These are phyloP conservation scores for Fraxinus pennsylvanica DNA, from an alignment of 257 asterid species.

Conservation along the genomic window DNA sequence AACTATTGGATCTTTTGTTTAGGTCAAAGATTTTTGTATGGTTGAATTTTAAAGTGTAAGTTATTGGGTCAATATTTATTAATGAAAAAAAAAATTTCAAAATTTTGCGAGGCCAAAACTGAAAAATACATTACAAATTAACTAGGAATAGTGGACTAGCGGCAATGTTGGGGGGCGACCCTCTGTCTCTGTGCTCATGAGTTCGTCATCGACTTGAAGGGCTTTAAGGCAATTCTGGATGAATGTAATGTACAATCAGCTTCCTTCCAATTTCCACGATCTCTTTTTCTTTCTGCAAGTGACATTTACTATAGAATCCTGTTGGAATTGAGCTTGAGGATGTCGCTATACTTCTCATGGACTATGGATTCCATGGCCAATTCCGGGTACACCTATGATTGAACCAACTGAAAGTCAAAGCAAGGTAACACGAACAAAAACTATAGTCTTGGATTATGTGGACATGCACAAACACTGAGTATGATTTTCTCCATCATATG, in stretches of 20 bases:
- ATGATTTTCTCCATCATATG: background rate
- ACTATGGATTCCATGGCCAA: slow-evolving; percentile 98
- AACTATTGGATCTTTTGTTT: too few species aligned
- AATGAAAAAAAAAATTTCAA: too few species aligned
- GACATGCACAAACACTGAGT: background rate
- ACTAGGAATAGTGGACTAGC: too few species aligned
- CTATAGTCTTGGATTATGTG: background rate
- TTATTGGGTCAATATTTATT: too few species aligned
- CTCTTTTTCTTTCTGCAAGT: slow-evolving; percentile 22
- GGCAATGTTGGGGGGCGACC: too few species aligned
- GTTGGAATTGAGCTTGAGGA: slow-evolving; percentile 98
- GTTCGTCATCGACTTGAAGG: slow-evolving; percentile 89
- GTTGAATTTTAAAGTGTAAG: too few species aligned
- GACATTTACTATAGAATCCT: slow-evolving; percentile 49
- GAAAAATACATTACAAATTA: too few species aligned
- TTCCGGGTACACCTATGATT: slow-evolving; percentile 96
- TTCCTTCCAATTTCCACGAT: background rate
- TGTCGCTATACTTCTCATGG: slow-evolving; percentile 96
- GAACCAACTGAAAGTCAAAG: slow-evolving; percentile 99
- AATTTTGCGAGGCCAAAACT: too few species aligned
- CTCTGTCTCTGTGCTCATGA: slow-evolving; percentile 57
- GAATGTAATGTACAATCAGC: background rate
- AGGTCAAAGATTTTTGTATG: too few species aligned
- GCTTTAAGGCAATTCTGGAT: slow-evolving; percentile 61
- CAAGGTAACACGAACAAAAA: slow-evolving; percentile 58